Base-by-base conservation (phyloP, 805 yeast genomes). In the Scheffersomyces amazonensis region DNA sequence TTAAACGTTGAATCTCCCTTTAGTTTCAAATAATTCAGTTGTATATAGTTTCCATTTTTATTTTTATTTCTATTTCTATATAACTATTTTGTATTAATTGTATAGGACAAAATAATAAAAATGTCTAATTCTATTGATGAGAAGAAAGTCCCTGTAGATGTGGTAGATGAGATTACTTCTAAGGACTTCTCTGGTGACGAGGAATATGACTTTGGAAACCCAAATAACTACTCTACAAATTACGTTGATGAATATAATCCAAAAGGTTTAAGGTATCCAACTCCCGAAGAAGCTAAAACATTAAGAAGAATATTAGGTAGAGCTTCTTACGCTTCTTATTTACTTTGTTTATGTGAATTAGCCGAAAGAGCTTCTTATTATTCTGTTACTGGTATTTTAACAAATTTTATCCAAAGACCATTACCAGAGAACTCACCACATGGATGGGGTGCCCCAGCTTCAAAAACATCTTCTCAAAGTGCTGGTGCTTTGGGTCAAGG, bases 321-420 rank as follows among this genome's bases (percentile, higher is more conserved):
- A 21, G 74, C 80, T 35, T 75, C 79, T 11, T 62, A 62, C 39
- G 64, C 69, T 21, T 59, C 73, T 27, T 78, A 77, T 59, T 59
- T 78, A 37, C 71, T 81, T 41, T 78, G 59, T 60, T 50, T 66
- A 58, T 52, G 68, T 31, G 81, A 76, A 48, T 71, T 75, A 47
- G 76, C 79, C 15, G 80, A 75, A 55, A 66, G 80, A 59, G 80
- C 76, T 37, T 73, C 79, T 5, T 75, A 75, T 49, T 75, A 71
- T 46, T 76, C 79, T 17, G 64, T 65, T 8, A 49, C 60, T 28
- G 71, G 71, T 47, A 52, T 70, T 32, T 61, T 75, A 38, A 55
- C 73, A 21, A 75, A 75, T 50, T 75, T 75, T 46, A 66, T 75
- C 39, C 74, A 70, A 58, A 64, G 77, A 57, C 75, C 76, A n/a